Base-by-base conservation (phyloP, 257 asterid genomes). In the Schizonepeta tenuifolia region DNA sequence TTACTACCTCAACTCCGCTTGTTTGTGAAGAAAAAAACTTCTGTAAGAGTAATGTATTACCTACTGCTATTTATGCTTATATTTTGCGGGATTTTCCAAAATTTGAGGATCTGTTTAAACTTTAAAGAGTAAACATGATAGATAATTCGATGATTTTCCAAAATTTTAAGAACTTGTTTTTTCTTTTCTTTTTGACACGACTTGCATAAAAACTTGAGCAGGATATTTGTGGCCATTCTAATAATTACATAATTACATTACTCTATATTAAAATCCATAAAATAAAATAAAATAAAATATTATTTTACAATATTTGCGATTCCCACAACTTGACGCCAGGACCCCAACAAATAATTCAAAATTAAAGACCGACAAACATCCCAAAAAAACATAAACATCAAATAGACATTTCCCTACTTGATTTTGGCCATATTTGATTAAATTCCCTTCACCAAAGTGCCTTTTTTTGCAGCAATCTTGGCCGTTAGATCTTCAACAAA, bases 401-500 rank as follows among this genome's bases (percentile, higher is more conserved):
- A 21, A 21, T 1, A 10, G 54, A 47, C 54, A 5, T 15, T 15
- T 15, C 9, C 15, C 54, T 47, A 15, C 54, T 47, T 6, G 6
- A 53, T 18, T 31, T 60, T 66, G 35, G 8, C 3, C 22, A 43
- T 56, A 51, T 43, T 65, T 17, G 33, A 21, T 9, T n/a, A 60
- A 49, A 22, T 46, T 0, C 54, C 55, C 3, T 47, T 13, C 7
- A 17, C 0, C 13, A 50, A 36, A 40, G 20, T 17, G 9, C 56
- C 54, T 43, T 69, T 71, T 0, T 43, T 50, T 15, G 20, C 9
- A 59, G 46, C 69, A 65, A 83, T 69, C 67, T 75, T 70, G 26
- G 35, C 79, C 75, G 58, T 75, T 81, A 86, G 57, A 80, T 84
- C 84, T 22, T 77, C 46, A 1, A 80, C 71, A 81, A 87, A 84